Conservation (phyloP, 345 rosid species). For the Moricandia arvensis region DNA sequence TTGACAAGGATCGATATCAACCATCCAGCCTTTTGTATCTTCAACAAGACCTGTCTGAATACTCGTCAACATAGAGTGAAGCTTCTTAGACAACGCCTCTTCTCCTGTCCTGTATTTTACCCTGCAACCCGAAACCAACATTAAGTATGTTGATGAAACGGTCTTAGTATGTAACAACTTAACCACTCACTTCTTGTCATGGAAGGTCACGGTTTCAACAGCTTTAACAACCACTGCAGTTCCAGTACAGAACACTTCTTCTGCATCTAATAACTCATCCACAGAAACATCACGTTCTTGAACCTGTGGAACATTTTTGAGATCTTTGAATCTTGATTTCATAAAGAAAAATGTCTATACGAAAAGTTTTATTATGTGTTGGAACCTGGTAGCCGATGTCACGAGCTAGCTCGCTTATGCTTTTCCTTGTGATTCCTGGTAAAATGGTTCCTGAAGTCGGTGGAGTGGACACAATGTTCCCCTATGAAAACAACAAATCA, state of each 20-base stretch:
- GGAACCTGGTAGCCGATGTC: conserved; percentile 73
- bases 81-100: conserved; percentile 30
- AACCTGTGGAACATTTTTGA: conserved; percentile 20
- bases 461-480: conserved; percentile 70
- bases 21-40: conserved; percentile 39
- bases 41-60: conserved; percentile 38
- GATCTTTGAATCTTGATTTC: not conserved
- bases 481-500: conserved; percentile 38
- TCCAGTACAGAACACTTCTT: conserved; percentile 83
- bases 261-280: conserved; percentile 62
- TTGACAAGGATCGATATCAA: conserved; percentile 16
- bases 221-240: conserved; percentile 85
- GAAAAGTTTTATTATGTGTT: not conserved
- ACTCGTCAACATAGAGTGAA: conserved; percentile 32
- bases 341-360: not conserved
- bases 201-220: conserved; percentile 49
- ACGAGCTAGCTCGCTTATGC: conserved; percentile 76
- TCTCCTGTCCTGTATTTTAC: conserved; percentile 34
- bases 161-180: not conserved
- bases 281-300: conserved; percentile 36
- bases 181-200: conserved; percentile 30
- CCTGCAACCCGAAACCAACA: conserved; percentile 9
- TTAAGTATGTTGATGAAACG: not conserved
- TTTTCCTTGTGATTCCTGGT: conserved; percentile 90
- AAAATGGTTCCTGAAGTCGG: conserved; percentile 78